These are phyloP conservation scores for Crithidia sp. DNA, from an alignment of 208 protist species.

Conservation along the genomic window DNA sequence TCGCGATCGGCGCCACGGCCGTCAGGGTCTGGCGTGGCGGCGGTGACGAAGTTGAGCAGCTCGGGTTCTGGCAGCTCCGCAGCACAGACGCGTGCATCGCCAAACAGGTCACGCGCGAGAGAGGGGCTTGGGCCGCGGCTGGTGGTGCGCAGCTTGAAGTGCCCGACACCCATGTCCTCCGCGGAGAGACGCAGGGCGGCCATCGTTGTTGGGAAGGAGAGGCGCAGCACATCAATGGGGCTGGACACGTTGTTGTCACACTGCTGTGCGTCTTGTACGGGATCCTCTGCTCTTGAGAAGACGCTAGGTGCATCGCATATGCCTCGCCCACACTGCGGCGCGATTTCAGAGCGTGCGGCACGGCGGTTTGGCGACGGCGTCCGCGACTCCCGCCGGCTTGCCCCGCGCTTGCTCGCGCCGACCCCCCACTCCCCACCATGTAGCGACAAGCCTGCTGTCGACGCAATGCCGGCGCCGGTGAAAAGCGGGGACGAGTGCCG, in stretches of 20 bases:
- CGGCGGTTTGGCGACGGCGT: background rate
- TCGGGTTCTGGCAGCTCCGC: conserved; percentile 14
- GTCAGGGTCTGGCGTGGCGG: background rate
- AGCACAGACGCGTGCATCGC: conserved; percentile 5
- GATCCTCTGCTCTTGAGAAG: background rate
- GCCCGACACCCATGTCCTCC: background rate
- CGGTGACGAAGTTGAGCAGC: background rate
- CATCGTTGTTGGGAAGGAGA: conserved; percentile 1
- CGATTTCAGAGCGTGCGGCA: background rate
- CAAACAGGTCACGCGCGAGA: conserved; percentile 6
- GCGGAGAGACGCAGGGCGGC: background rate
- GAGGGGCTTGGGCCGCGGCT: conserved; percentile 1
- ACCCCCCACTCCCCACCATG: background rate
- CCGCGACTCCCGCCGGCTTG: background rate
- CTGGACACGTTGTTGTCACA: background rate
- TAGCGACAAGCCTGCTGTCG: too few species aligned
- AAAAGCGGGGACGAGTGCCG: too few species aligned
- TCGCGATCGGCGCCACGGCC: background rate
- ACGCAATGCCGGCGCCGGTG: too few species aligned
- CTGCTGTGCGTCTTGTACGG: background rate
- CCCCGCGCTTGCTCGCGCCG: background rate
- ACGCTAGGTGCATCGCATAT: background rate
- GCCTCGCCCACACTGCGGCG: background rate
- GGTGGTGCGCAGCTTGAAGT: background rate
- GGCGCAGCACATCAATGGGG: background rate